Base-by-base conservation (phyloP, 768 basidiomycete genomes). In the Lactifluus hygrophoroides region DNA sequence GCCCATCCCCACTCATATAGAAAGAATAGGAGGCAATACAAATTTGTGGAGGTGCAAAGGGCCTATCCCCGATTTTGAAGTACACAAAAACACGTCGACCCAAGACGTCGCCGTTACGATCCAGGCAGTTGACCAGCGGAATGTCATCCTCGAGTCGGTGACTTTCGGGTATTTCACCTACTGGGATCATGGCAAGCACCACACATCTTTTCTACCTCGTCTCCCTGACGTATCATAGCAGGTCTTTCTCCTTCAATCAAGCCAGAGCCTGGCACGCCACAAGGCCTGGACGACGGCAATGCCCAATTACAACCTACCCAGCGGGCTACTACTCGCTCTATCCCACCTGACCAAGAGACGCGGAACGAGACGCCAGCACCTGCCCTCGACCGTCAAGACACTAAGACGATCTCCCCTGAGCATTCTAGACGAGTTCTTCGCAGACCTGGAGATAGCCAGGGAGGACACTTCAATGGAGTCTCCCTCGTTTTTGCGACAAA, bases 131-230 rank as follows among this genome's bases (percentile, higher is more conserved):
- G 78, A 80, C 69, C 71, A 75, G 53, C 73, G 79, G 17, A 77
- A 80, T 60, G 62, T 69, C 34, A 58, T 88, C 37, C 68, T 90
- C 17, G 87, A 88, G 65, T 78, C 82, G 0, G 76, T 84, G 55
- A 78, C 79, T 14, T 86, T 88, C 69, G 90, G 88, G 55, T 77
- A 82, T 61, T 90, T 88, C 70, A 77, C 78, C 34, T 90, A 85
- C 65, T 80, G 76, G 74, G 71, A 77, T 23, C 68, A 73, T 57
- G 77, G 83, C 75, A 44, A 19, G 69, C 38, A 10, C 21, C 23
- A 1, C 16, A 19, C 21, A 21, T 3, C 34, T 37, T 19, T 44
- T 19, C 30, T 5, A 40, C 5, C 19, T 9, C 47, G 9, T 54
- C 40, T 25, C 49, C 19, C 53, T 59, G 40, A 59, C 2, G 17